phyloP scores from a whole-genome alignment of 805 yeast genomes.

The Wickerhamomyces alni region DNA sequence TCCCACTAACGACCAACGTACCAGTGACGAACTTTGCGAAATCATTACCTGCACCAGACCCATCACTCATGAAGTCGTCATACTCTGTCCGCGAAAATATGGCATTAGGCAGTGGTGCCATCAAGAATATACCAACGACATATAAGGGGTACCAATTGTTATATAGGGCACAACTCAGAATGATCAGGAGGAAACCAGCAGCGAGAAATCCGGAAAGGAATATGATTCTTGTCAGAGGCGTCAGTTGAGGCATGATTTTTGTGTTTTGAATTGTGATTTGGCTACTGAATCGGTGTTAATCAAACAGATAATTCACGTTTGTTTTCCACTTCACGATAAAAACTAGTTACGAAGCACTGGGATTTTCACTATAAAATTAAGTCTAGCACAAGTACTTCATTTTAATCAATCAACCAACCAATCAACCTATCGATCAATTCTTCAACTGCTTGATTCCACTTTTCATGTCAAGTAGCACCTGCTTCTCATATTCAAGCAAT shows the following conservation, averaged over 20 bases:
- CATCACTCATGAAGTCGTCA: conserved; percentile 59
- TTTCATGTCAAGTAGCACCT: too few relatives aligned
- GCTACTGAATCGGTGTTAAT: too few relatives aligned
- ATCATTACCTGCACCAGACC: conserved; percentile 52
- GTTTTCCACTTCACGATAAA: neutral
- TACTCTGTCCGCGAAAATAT: conserved; percentile 41
- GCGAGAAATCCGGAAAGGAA: conserved; percentile 75
- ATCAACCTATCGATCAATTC: too few relatives aligned
- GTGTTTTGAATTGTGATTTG: too few relatives aligned
- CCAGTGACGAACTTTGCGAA: conserved; percentile 78
- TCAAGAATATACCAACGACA: conserved; percentile 57
- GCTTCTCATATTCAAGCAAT: too few relatives aligned
- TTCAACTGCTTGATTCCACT: too few relatives aligned
- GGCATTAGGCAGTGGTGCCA: conserved; percentile 71
- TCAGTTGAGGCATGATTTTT: conserved; percentile 15
- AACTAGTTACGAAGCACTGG: neutral
- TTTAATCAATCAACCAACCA: too few relatives aligned
- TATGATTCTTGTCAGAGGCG: conserved; percentile 74
- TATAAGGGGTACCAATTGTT: conserved; percentile 89
- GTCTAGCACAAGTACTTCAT: too few relatives aligned
- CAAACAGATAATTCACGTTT: neutral
- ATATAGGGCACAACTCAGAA: conserved; percentile 81
- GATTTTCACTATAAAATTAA: too few relatives aligned
- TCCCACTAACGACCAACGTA: conserved; percentile 66
- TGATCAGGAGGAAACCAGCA: conserved; percentile 82